Percentiles rank a stretch among this genome's conserved stretches.
These are phyloP conservation scores for Diaporthe sp. DNA, from an alignment of 2,329 filamentous ascomycete species.

Conservation along the genomic window DNA sequence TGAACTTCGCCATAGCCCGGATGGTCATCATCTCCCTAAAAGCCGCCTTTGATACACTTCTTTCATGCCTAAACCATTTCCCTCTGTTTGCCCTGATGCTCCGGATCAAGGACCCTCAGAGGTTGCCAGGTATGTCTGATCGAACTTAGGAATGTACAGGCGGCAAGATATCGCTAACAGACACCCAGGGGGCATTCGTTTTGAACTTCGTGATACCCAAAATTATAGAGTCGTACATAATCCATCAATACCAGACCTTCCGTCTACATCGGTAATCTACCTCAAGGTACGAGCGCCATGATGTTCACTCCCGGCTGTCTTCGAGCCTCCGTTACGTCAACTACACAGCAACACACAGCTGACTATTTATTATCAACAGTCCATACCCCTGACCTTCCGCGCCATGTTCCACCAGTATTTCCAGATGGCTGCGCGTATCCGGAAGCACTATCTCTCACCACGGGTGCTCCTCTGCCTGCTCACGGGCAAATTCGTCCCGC, in stretches of 20 bases:
- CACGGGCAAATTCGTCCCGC: conserved; percentile 93
- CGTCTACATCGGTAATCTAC: conserved; percentile 85
- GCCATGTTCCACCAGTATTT: conserved; percentile 99
- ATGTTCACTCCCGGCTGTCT: not conserved
- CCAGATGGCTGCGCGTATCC: conserved; percentile 90
- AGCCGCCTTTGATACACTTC: conserved; percentile 88
- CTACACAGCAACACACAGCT: not conserved
- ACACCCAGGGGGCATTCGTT: conserved; percentile 81
- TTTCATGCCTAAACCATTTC: conserved; percentile 97
- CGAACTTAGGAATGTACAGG: too few relatives aligned
- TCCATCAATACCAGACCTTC: conserved; percentile 55
- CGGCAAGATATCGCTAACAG: conserved; percentile 42
- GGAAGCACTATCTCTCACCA: conserved; percentile 94
- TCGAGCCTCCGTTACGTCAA: conserved; percentile 30
- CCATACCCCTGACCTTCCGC: conserved; percentile 89
- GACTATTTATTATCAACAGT: conserved; percentile 61
- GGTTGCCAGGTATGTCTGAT: conserved; percentile 78
- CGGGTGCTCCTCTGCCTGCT: conserved; percentile 89
- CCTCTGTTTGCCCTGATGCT: conserved; percentile 98
- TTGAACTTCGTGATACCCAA: conserved; percentile 86
- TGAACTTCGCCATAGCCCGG: conserved; percentile 93
- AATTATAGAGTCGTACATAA: conserved; percentile 59
- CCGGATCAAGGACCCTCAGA: conserved; percentile 89
- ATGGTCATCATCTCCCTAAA: conserved; percentile 97
- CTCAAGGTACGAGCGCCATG: conserved; percentile 75